phyloP scores from a whole-genome alignment of 2,329 filamentous ascomycete species.

The Blumeria hordei region DNA sequence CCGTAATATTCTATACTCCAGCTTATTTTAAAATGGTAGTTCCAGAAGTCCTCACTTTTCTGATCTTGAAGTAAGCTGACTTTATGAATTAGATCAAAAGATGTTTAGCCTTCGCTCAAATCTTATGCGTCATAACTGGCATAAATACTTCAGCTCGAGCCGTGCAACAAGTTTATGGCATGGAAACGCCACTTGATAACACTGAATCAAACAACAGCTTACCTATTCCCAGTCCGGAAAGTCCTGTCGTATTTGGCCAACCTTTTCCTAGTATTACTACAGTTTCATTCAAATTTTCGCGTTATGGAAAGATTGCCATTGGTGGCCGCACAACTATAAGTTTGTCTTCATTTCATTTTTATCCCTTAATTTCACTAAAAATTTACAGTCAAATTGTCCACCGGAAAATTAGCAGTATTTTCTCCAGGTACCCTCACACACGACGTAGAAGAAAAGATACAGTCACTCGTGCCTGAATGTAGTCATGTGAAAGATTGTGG shows the following conservation, averaged over 20 bases:
- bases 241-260: constrained; percentile 76
- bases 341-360: constrained; percentile 18
- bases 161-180: too few species aligned
- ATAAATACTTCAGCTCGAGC: constrained; percentile 3
- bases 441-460: constrained; percentile 38
- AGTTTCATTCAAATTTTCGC: constrained; percentile 60
- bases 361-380: neutral
- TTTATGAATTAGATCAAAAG: too few species aligned
- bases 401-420: constrained; percentile 65
- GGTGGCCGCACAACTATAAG: constrained; percentile 72
- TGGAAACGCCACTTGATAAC: too few species aligned
- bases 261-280: constrained; percentile 58
- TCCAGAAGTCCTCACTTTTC: too few species aligned
- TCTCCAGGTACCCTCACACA: constrained; percentile 72
- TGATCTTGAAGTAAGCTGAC: too few species aligned
- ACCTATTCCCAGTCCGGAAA: constrained; percentile 32
- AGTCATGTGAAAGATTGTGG: constrained; percentile 29
- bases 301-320: constrained; percentile 57
- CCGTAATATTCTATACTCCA: too few species aligned
- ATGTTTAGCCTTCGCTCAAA: too few species aligned
- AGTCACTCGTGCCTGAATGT: constrained; percentile 15
- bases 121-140: too few species aligned
- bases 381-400: constrained; percentile 44
- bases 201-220: too few species aligned
- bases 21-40: too few species aligned